Evolutionary conservation across 129 eudicot species (phyloP), one percentile per base, ranked within the genome.

Genomic region (Logfia minima): DNA sequence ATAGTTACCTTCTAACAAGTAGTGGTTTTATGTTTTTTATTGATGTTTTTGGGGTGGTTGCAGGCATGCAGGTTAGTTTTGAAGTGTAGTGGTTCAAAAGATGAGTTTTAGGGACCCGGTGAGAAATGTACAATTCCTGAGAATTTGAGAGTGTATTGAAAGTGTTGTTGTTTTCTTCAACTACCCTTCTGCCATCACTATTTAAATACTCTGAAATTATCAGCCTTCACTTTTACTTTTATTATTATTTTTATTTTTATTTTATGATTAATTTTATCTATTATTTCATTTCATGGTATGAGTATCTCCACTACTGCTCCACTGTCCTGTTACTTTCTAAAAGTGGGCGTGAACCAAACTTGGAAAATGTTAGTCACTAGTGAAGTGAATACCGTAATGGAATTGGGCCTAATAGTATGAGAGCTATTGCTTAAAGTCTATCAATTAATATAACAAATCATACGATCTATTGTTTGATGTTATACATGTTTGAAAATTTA

Each of bases 171-270:
- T 52, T 32, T 56, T n/a, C 52, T 35, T 72, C 66, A 71, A 24
- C 75, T 71, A 71, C 75, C 64, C 65, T 26, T 71, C 75, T 71
- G 75, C 65, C 75, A 71, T 71, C 64, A 52, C 75, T 72, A 31
- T 31, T 72, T 55, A 56, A 32, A 72, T 35, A 31, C 31, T 32
- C 31, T 56, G 52, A 19, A 72, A 56, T 6, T 60, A 71, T 28
- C 76, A 52, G 63, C 10, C 62, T 5, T 71, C 43, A 16, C 63
- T 39, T 61, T 52, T 18, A 18, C 48, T 17, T 31, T 17, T 11
- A 9, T 13, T 56, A 5, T 56, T 4, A 5, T 55, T 56, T n/a
- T n/a, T 51, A 51, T 11, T 14, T 13, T 51, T 0, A 17, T 51
- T 14, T 3, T 51, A 24, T 1, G 2, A 1, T 31, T 31, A 2